Evolutionary conservation across 108 stramenopile genomes (phyloP), one percentile per base, ranked within the genome.

Genomic region (Pseudonitzschia multiseries): DNA sequence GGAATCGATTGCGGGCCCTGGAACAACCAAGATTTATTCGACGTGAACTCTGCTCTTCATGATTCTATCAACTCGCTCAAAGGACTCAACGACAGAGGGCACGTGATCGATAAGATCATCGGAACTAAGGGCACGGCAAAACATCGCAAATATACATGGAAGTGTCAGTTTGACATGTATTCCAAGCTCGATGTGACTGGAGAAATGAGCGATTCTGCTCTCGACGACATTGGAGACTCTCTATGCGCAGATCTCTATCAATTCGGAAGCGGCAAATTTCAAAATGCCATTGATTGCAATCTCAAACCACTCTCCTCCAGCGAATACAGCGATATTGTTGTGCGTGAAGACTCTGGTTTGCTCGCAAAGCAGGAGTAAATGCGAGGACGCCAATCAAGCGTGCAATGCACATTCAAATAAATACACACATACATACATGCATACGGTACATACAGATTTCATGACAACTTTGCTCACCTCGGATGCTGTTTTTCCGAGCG

Each of bases 41-140:
- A 56, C 24, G 26, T 56, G 54, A 56, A 56, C 54, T 56, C 54
- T 22, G 54, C 24, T 21, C 54, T 56, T 24, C 54, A 56, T 20
- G 24, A 56, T 20, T 56, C 54, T 4, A 56, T 56, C 22, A 56
- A 56, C 54, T 56, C 54, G 10, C 26, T 56, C 24, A 18, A 48
- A 18, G 54, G 54, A 3, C 26, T 56, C 26, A 22, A 20, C 21
- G 54, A 56, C 54, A 56, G 20, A 20, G 54, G 54, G 2, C 54
- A 56, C 24, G 24, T 24, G 17, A 56, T 56, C 10, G 54, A 56
- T 2, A 56, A 56, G 26, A 56, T 56, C 54, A 12, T 56, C 5
- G 54, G 54, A 56, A 21, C 6, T 4, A 56, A 21, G 10, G 54
- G 24, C 21, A 14, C 13, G 17, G 46, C 36, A 36, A 36, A 36